Percentiles rank a stretch among this genome's conserved stretches.
phyloP scores from a whole-genome alignment of 352 stramenopile genomes.

The Phytophthora meadii region DNA sequence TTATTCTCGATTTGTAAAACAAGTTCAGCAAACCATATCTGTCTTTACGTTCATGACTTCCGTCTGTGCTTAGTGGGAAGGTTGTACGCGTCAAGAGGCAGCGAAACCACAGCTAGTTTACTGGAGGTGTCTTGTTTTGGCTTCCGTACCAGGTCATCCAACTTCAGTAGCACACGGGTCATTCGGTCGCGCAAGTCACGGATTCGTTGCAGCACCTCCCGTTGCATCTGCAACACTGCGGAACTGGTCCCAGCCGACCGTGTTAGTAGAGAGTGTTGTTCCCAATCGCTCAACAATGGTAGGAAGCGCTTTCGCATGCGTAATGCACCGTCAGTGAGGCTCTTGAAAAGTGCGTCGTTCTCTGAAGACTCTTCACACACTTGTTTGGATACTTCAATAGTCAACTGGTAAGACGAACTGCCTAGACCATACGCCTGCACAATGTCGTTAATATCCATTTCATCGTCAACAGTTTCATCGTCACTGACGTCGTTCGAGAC shows the following conservation, averaged over 20 bases:
- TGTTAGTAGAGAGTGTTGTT: slow-evolving; percentile 42
- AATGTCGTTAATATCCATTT: slow-evolving; percentile 84
- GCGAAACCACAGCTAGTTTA: slow-evolving; percentile 30
- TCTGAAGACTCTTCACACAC: slow-evolving; percentile 67
- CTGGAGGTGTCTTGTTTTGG: slow-evolving; percentile 7
- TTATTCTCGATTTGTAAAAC: too few species aligned
- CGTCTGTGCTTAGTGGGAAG: slow-evolving; percentile 28
- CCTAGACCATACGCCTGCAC: slow-evolving; percentile 79
- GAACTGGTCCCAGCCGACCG: not conserved
- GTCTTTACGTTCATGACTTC: not conserved
- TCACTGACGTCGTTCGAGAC: not conserved
- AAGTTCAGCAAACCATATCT: not conserved
- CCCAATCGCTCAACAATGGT: slow-evolving; percentile 70
- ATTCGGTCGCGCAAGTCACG: slow-evolving; percentile 41
- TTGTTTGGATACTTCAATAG: slow-evolving; percentile 65
- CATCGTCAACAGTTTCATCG: slow-evolving; percentile 17
- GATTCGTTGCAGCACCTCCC: slow-evolving; percentile 35
- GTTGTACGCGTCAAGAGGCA: slow-evolving; percentile 45
- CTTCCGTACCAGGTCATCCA: slow-evolving; percentile 44
- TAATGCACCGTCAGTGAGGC: slow-evolving; percentile 58
- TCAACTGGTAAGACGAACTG: slow-evolving; percentile 79
- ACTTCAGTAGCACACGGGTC: slow-evolving; percentile 46
- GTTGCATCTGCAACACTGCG: slow-evolving; percentile 13
- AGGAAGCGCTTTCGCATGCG: slow-evolving; percentile 77
- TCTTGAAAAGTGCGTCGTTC: slow-evolving; percentile 71